A percentile compares a stretch with the other conserved stretches of the same genome.
These are phyloP conservation scores for Cercospora sojina DNA, from an alignment of 2,329 filamentous ascomycete genomes.

Conservation along the genomic window DNA sequence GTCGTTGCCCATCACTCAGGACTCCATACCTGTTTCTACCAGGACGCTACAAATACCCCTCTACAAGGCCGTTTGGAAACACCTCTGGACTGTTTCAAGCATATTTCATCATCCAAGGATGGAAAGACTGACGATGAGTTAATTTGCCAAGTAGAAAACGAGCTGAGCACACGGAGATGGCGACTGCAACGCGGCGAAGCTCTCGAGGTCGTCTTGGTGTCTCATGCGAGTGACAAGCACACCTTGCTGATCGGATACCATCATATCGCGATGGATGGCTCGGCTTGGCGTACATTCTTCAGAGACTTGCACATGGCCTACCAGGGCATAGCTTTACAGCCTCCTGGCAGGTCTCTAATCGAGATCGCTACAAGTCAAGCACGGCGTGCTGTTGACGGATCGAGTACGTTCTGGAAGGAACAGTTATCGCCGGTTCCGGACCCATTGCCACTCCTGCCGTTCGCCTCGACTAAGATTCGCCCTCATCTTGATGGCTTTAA, in stretches of 20 bases:
- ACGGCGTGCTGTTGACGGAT: neutral
- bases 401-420: slow-evolving; percentile 14
- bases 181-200: slow-evolving; percentile 26
- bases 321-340: slow-evolving; percentile 9
- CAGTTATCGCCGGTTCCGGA: slow-evolving; percentile 8
- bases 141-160: neutral
- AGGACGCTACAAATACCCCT: slow-evolving; percentile 19
- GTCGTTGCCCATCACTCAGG: slow-evolving; percentile 20
- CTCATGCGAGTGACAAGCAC: slow-evolving; percentile 12
- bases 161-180: slow-evolving; percentile 18
- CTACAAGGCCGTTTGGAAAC: slow-evolving; percentile 21
- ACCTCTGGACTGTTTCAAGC: slow-evolving; percentile 18
- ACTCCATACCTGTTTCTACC: slow-evolving; percentile 23
- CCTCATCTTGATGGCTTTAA: slow-evolving; percentile 11
- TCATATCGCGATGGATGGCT: slow-evolving; percentile 40
- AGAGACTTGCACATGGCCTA: slow-evolving; percentile 30
- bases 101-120: slow-evolving; percentile 1
- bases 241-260: slow-evolving; percentile 36
- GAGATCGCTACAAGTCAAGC: slow-evolving; percentile 11
- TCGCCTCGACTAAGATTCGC: slow-evolving; percentile 17
- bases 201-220: slow-evolving; percentile 28
- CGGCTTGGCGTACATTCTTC: slow-evolving; percentile 32
- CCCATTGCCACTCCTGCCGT: slow-evolving; percentile 20
- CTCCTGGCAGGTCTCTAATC: slow-evolving; percentile 10
- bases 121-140: neutral